These are phyloP conservation scores for Globisporangium camurandrum DNA, from an alignment of 352 stramenopile species.

Conservation along the genomic window DNA sequence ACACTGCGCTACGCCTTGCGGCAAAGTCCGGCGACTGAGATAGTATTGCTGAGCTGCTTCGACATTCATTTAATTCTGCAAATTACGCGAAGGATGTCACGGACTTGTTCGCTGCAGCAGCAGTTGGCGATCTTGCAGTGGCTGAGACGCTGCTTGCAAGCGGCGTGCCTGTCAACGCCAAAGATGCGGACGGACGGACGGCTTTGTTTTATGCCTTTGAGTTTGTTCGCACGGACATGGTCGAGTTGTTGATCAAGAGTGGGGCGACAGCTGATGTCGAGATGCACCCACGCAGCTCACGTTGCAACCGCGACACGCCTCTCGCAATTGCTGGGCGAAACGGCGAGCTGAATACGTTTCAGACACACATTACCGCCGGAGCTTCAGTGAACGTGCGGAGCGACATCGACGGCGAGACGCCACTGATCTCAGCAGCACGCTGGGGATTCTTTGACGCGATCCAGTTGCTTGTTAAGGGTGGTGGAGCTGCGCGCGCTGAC, in stretches of 20 bases:
- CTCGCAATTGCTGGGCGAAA: neutral
- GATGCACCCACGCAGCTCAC: neutral
- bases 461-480: neutral
- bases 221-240: neutral
- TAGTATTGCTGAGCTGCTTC: neutral
- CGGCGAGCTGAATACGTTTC: neutral
- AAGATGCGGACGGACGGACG: neutral
- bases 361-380: neutral
- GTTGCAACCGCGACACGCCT: neutral
- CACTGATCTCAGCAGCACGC: neutral
- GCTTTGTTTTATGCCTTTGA: constrained; percentile 1
- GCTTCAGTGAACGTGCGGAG: constrained; percentile 1
- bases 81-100: no score
- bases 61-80: neutral
- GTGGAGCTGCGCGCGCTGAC: neutral
- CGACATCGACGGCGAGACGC: constrained; percentile 1
- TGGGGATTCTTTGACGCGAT: neutral
- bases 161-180: neutral
- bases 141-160: neutral
- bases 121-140: no score
- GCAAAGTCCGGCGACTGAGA: neutral
- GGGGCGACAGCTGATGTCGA: neutral
- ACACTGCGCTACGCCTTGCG: neutral
- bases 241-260: neutral
- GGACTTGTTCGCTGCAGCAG: neutral